Conservation (phyloP, 768 basidiomycete species). For the Neoboletus magnificus region DNA sequence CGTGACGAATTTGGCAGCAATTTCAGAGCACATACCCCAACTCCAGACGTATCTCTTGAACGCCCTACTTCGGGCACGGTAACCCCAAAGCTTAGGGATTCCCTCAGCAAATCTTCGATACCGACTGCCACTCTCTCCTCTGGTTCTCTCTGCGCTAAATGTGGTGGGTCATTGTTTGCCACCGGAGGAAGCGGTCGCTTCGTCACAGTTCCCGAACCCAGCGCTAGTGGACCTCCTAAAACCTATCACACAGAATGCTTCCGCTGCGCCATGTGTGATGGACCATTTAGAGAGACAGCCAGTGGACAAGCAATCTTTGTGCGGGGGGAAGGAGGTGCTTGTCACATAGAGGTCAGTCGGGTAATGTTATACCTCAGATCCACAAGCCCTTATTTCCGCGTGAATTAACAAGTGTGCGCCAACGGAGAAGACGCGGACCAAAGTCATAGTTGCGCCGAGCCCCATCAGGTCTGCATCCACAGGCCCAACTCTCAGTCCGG, state of each 20-base stretch:
- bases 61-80: conserved; percentile 22
- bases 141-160: conserved; percentile 57
- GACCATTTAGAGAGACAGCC: conserved; percentile 56
- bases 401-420: conserved; percentile 40
- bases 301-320: conserved; percentile 72
- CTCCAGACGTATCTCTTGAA: conserved; percentile 6
- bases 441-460: conserved; percentile 6
- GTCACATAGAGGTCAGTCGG: conserved; percentile 54
- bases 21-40: conserved; percentile 5
- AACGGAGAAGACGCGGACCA: conserved; percentile 28
- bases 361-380: background rate
- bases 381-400: conserved; percentile 6
- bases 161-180: conserved; percentile 55
- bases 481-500: conserved; percentile 14
- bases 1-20: conserved; percentile 10
- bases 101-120: conserved; percentile 25
- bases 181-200: conserved; percentile 58
- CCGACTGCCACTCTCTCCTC: conserved; percentile 33
- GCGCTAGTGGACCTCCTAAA: conserved; percentile 41
- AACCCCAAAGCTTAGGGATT: conserved; percentile 28
- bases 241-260: conserved; percentile 77
- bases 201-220: conserved; percentile 63
- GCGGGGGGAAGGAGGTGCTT: conserved; percentile 58
- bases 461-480: conserved; percentile 9
- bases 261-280: conserved; percentile 63